Conservation (phyloP, 495 filamentous ascomycete genomes). For the Penicillium lividum region DNA sequence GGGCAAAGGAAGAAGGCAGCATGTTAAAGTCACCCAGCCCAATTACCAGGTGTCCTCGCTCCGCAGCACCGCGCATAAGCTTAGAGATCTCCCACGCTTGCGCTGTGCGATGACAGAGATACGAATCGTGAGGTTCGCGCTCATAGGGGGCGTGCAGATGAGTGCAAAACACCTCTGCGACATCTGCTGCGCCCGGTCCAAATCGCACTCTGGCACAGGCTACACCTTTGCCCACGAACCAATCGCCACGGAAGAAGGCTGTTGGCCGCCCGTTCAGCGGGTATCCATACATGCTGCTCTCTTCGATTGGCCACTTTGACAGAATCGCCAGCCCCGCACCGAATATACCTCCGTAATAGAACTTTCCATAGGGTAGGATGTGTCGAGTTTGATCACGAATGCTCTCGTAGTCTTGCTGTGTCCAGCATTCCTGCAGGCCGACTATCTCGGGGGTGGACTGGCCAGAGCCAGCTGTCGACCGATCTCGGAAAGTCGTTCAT, state of each 20-base stretch:
- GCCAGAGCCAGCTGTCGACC: slow-evolving; percentile 69
- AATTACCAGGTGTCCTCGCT: slow-evolving; percentile 81
- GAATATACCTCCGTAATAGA: slow-evolving; percentile 86
- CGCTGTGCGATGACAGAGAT: slow-evolving; percentile 84
- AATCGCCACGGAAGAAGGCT: slow-evolving; percentile 91
- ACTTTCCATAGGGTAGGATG: slow-evolving; percentile 90
- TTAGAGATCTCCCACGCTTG: slow-evolving; percentile 98
- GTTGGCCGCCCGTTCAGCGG: slow-evolving; percentile 93
- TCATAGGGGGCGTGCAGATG: slow-evolving; percentile 94
- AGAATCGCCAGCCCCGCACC: slow-evolving; percentile 89
- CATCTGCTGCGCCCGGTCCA: slow-evolving; percentile 62
- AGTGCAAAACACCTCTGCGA: slow-evolving; percentile 92
- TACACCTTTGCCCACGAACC: slow-evolving; percentile 91
- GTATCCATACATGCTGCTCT: slow-evolving; percentile 82
- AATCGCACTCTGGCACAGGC: slow-evolving; percentile 80
- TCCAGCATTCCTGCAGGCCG: slow-evolving; percentile 94
- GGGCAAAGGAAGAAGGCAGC: slow-evolving; percentile 82
- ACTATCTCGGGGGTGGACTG: slow-evolving; percentile 80
- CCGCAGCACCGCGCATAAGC: slow-evolving; percentile 79
- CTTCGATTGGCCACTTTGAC: slow-evolving; percentile 95
- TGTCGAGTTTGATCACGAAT: slow-evolving; percentile 74
- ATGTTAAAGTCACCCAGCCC: slow-evolving; percentile 96
- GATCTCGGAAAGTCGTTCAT: slow-evolving; percentile 80
- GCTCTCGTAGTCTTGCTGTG: slow-evolving; percentile 81
- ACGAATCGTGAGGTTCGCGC: slow-evolving; percentile 74